These are phyloP conservation scores for Sambucus nigra DNA, from an alignment of 129 eudicot species.

Conservation along the genomic window DNA sequence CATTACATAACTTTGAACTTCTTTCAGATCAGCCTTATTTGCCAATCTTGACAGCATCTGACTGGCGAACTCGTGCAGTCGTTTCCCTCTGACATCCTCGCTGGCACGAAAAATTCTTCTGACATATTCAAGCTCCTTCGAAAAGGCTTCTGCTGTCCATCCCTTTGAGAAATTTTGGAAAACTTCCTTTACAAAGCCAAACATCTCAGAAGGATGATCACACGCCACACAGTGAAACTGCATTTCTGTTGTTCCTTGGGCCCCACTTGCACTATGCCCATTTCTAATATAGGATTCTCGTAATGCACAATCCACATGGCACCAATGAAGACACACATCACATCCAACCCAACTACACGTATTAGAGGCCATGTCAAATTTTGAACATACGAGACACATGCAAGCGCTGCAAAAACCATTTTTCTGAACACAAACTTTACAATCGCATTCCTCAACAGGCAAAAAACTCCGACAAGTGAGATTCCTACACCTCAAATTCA, in stretches of 20 bases:
- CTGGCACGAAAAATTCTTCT: slow-evolving; percentile 68
- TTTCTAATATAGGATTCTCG: slow-evolving; percentile 68
- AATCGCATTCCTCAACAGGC: slow-evolving; percentile 96
- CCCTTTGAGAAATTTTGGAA: slow-evolving; percentile 75
- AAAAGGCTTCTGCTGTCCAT: slow-evolving; percentile 66
- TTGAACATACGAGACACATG: slow-evolving; percentile 94
- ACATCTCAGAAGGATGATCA: slow-evolving; percentile 97
- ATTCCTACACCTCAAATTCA: slow-evolving; percentile 75
- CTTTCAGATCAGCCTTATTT: slow-evolving; percentile 46
- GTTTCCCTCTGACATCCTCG: slow-evolving; percentile 70
- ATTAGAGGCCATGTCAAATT: slow-evolving; percentile 89
- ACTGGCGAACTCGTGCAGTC: slow-evolving; percentile 56
- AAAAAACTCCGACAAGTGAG: slow-evolving; percentile 54
- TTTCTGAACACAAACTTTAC: slow-evolving; percentile 64
- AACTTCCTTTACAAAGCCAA: slow-evolving; percentile 95
- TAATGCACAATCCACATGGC: slow-evolving; percentile 91
- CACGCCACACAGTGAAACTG: slow-evolving; percentile 97
- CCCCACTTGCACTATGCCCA: slow-evolving; percentile 57
- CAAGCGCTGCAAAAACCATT: slow-evolving; percentile 86
- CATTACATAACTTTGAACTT: slow-evolving; percentile 54
- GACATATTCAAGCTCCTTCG: slow-evolving; percentile 83
- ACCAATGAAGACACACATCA: slow-evolving; percentile 97
- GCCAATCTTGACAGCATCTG: slow-evolving; percentile 57
- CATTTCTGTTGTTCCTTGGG: slow-evolving; percentile 69
- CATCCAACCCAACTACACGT: slow-evolving; percentile 99